A percentile compares a stretch with the other conserved stretches of the same genome.
Conservation (phyloP, 805 yeast species). For the Ogataea ramenticola region DNA sequence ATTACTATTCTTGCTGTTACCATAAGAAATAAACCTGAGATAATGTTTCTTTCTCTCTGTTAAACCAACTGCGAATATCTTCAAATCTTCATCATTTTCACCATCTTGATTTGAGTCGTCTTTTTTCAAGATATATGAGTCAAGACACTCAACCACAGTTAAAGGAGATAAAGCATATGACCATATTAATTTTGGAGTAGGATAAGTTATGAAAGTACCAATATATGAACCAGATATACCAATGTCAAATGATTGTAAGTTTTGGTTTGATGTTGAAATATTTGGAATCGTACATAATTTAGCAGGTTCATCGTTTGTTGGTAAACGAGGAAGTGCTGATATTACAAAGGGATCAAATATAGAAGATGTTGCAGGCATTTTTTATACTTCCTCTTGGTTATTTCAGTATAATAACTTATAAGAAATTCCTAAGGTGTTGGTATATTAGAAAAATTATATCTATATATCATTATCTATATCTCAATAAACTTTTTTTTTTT, state of each 20-base stretch:
- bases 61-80: constrained; percentile 25
- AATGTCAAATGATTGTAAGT: constrained; percentile 31
- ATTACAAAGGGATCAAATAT: constrained; percentile 6
- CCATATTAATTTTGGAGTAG: constrained; percentile 53
- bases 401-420: no score
- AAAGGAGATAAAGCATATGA: constrained; percentile 46
- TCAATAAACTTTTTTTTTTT: neutral
- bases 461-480: no score
- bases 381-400: no score
- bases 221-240: constrained; percentile 49
- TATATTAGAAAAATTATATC: no score
- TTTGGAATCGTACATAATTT: constrained; percentile 20
- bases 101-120: neutral
- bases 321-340: constrained; percentile 25
- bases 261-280: constrained; percentile 21
- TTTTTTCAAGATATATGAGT: constrained; percentile 11
- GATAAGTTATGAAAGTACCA: constrained; percentile 43
- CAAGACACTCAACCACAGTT: constrained; percentile 36
- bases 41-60: constrained; percentile 27
- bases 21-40: constrained; percentile 21
- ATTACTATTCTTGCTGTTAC: neutral
- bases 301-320: constrained; percentile 14
- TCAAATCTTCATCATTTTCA: constrained; percentile 11
- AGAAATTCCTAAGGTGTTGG: no score
- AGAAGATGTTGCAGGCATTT: neutral